Evolutionary conservation across 208 protist genomes (phyloP).

Genomic region (Trypanosoma congolense): DNA sequence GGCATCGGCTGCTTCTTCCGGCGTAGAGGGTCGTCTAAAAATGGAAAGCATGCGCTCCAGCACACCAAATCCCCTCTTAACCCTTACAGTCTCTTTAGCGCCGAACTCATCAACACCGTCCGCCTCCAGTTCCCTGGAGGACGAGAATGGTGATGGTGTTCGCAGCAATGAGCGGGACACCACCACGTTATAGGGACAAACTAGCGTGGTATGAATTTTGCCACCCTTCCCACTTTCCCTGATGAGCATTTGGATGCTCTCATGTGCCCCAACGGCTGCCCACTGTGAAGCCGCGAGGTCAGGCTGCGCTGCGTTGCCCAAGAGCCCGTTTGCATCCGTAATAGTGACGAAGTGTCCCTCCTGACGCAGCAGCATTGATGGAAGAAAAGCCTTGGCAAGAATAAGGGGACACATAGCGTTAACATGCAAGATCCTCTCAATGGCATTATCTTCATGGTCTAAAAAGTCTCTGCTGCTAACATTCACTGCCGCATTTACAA

Average conservation of each 20-base stretch:
- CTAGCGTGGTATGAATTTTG: slow-evolving; percentile 21
- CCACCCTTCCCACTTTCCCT: slow-evolving; percentile 8
- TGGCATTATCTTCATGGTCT: slow-evolving; percentile 39
- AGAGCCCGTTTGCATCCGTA: slow-evolving; percentile 17
- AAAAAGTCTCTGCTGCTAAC: slow-evolving; percentile 26
- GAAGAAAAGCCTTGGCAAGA: slow-evolving; percentile 30
- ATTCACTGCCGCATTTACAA: slow-evolving; percentile 40
- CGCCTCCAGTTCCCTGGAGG: background rate
- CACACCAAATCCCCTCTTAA: background rate
- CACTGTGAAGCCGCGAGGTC: slow-evolving; percentile 56
- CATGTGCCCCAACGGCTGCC: slow-evolving; percentile 42
- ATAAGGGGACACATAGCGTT: slow-evolving; percentile 35
- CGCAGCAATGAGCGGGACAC: background rate
- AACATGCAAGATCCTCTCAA: slow-evolving; percentile 37
- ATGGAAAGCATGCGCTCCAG: background rate
- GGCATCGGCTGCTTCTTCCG: slow-evolving; percentile 10
- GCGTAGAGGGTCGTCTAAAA: slow-evolving; percentile 1
- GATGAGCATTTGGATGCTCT: slow-evolving; percentile 47
- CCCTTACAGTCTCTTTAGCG: background rate
- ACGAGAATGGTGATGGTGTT: background rate
- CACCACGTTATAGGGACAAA: slow-evolving; percentile 13
- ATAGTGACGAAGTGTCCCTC: slow-evolving; percentile 42
- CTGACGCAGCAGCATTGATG: slow-evolving; percentile 21
- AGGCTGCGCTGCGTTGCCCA: slow-evolving; percentile 20
- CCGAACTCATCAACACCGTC: background rate